phyloP scores from a whole-genome alignment of 1,139 yeast species.

The Hemisphaericaspora xylofermentans region DNA sequence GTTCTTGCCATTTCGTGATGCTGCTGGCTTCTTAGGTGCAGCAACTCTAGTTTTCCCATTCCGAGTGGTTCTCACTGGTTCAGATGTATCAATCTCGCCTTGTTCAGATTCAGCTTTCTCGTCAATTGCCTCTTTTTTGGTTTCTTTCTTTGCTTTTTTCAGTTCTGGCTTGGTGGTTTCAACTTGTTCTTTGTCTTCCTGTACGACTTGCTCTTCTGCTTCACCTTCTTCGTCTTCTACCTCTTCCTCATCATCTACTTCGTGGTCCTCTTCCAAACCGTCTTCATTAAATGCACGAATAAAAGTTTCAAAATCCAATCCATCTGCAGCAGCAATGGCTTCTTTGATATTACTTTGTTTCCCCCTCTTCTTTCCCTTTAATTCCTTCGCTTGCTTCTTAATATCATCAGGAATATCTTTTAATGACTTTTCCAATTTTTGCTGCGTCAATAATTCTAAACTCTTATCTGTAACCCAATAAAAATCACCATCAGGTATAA shows the following conservation, averaged over 20 bases:
- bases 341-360: constrained; percentile 36
- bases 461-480: constrained; percentile 47
- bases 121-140: constrained; percentile 13
- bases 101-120: constrained; percentile 13
- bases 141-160: constrained; percentile 12
- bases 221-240: constrained; percentile 29
- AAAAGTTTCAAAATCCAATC: constrained; percentile 38
- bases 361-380: constrained; percentile 20
- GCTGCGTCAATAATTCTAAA: constrained; percentile 32
- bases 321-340: constrained; percentile 42
- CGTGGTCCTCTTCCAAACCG: constrained; percentile 27
- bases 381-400: constrained; percentile 17
- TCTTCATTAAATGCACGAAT: constrained; percentile 31
- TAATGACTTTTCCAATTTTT: constrained; percentile 27
- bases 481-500: constrained; percentile 50
- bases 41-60: constrained; percentile 8
- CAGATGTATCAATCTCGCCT: constrained; percentile 7
- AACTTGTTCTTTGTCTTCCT: constrained; percentile 15
- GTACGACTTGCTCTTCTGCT: constrained; percentile 18
- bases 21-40: constrained; percentile 2
- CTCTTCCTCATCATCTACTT: constrained; percentile 29
- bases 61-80: constrained; percentile 5
- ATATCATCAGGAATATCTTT: constrained; percentile 27
- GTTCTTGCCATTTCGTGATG: constrained; percentile 5
- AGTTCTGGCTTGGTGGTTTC: neutral